Conservation (phyloP, 208 protist species). For the Vickermania spadyakhi region DNA sequence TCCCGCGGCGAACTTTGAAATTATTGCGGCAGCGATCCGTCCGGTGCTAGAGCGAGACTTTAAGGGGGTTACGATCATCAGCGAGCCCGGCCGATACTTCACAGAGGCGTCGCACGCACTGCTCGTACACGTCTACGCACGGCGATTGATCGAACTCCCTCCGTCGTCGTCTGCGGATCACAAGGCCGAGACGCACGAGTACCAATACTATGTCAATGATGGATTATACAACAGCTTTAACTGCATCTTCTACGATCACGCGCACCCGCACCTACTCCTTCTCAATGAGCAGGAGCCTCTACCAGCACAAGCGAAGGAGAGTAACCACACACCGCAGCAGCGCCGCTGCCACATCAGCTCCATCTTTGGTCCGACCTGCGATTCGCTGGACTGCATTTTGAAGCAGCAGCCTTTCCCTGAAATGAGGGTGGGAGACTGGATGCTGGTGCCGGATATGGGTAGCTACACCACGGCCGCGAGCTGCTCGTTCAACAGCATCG, state of each 20-base stretch:
- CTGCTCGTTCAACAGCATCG: conserved; percentile 79
- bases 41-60: conserved; percentile 61
- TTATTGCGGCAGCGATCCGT: conserved; percentile 41
- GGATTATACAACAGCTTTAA: conserved; percentile 85
- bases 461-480: conserved; percentile 77
- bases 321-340: conserved; percentile 10
- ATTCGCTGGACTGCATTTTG: conserved; percentile 72
- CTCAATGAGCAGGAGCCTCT: conserved; percentile 19
- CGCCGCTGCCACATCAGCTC: conserved; percentile 42
- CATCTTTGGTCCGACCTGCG: conserved; percentile 84
- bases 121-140: conserved; percentile 55
- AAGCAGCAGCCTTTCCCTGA: conserved; percentile 60
- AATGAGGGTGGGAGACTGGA: conserved; percentile 73
- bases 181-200: conserved; percentile 13
- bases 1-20: conserved; percentile 21
- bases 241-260: conserved; percentile 79
- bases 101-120: conserved; percentile 55
- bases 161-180: background rate
- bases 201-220: conserved; percentile 83
- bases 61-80: conserved; percentile 50
- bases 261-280: conserved; percentile 34
- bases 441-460: conserved; percentile 71
- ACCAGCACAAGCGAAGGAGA: background rate
- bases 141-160: conserved; percentile 22
- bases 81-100: conserved; percentile 81